phyloP scores from a whole-genome alignment of 345 rosid species.

The Excoecaria agallocha region DNA sequence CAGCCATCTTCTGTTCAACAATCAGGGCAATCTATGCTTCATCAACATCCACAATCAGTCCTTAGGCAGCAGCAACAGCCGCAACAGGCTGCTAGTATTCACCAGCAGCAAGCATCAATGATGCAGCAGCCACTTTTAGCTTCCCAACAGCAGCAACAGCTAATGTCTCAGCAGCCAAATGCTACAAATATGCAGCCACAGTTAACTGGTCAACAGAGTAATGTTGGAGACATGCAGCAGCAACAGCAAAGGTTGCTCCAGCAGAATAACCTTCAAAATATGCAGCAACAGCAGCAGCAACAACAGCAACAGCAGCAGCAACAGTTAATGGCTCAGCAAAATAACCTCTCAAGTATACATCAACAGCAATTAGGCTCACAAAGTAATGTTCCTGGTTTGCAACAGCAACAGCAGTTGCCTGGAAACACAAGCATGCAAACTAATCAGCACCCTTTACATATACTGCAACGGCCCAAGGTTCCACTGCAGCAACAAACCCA shows the following conservation, averaged over 20 bases:
- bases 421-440: slow-evolving; percentile 71
- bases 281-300: slow-evolving; percentile 56
- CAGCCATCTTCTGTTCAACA: too few species aligned
- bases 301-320: slow-evolving; percentile 61
- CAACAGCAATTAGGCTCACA: slow-evolving; percentile 74
- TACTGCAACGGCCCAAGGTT: slow-evolving; percentile 70
- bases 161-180: slow-evolving; percentile 62
- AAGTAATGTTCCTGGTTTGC: slow-evolving; percentile 64
- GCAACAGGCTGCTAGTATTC: too few species aligned
- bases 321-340: slow-evolving; percentile 54
- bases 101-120: too few species aligned
- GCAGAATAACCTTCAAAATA: slow-evolving; percentile 61
- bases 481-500: slow-evolving; percentile 62
- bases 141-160: slow-evolving; percentile 43
- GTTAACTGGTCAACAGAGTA: slow-evolving; percentile 61
- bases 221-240: slow-evolving; percentile 78
- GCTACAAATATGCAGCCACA: slow-evolving; percentile 61
- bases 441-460: slow-evolving; percentile 70
- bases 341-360: slow-evolving; percentile 42
- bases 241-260: slow-evolving; percentile 71
- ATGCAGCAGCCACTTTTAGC: too few species aligned
- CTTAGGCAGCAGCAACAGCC: too few species aligned
- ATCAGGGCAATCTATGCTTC: too few species aligned
- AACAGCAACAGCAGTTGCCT: slow-evolving; percentile 55
- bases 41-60: too few species aligned